phyloP scores from a whole-genome alignment of 2,329 filamentous ascomycete species.

The Orbilia blumenaviensis region DNA sequence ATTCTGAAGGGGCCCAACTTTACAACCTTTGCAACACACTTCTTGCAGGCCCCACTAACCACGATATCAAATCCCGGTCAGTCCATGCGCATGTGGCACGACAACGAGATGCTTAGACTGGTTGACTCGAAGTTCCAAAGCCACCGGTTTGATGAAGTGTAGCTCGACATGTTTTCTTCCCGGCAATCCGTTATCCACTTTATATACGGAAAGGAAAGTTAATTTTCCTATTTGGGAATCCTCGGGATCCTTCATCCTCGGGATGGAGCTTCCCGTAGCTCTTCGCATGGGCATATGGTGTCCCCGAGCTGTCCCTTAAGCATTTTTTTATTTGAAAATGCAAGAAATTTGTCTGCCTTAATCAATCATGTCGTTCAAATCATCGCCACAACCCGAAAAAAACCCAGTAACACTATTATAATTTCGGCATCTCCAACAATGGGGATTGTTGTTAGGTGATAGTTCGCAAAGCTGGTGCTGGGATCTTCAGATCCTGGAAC shows the following conservation, averaged over 20 bases:
- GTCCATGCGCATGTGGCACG: constrained; percentile 40
- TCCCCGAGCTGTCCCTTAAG: constrained; percentile 6
- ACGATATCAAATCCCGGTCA: neutral
- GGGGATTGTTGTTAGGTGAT: neutral
- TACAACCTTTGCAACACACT: constrained; percentile 48
- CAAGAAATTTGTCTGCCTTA: constrained; percentile 37
- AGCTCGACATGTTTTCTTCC: neutral
- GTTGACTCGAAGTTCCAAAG: constrained; percentile 3
- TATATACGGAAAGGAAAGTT: constrained; percentile 5
- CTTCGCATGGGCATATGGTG: neutral
- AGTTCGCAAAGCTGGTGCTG: constrained; percentile 10
- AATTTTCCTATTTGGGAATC: constrained; percentile 24
- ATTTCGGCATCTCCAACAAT: constrained; percentile 46
- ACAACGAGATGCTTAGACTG: constrained; percentile 12
- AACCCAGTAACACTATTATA: neutral
- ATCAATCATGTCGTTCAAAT: neutral
- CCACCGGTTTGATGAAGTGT: neutral
- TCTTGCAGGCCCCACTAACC: neutral
- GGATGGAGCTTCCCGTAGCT: neutral
- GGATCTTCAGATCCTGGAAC: constrained; percentile 8
- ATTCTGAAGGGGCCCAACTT: neutral
- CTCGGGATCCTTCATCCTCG: constrained; percentile 1
- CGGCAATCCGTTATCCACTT: neutral
- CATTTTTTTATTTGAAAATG: neutral
- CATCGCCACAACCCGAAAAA: constrained; percentile 27